Evolutionary conservation across 164 flowering plant genomes (phyloP).

Genomic region (Tinospora cordifolia): DNA sequence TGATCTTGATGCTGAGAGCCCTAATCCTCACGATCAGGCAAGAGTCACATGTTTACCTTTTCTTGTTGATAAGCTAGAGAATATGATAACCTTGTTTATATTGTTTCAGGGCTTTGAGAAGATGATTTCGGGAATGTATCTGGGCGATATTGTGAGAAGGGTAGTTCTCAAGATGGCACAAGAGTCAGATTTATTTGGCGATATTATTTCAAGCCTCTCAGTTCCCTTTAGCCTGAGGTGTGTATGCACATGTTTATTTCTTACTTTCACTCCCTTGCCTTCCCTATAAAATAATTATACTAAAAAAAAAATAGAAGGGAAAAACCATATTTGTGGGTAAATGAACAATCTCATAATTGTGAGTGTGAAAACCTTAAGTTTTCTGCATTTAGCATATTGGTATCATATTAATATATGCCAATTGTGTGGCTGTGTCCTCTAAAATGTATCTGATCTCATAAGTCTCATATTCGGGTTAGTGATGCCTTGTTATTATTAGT

Average conservation of each 20-base stretch:
- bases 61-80: background rate
- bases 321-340: background rate
- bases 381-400: too few species aligned
- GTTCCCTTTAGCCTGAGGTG: constrained; percentile 62
- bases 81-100: background rate
- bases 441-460: background rate
- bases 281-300: background rate
- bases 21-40: constrained; percentile 79
- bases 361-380: background rate
- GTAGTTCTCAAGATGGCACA: constrained; percentile 69
- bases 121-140: constrained; percentile 96
- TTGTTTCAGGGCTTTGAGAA: constrained; percentile 88
- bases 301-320: background rate
- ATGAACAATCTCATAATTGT: background rate
- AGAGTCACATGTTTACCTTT: constrained; percentile 6
- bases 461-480: background rate
- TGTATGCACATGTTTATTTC: background rate
- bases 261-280: background rate
- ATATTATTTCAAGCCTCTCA: constrained; percentile 38
- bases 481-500: background rate
- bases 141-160: constrained; percentile 91
- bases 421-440: background rate
- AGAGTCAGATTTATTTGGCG: constrained; percentile 65
- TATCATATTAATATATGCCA: background rate
- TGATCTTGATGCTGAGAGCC: constrained; percentile 76